phyloP scores from a whole-genome alignment of 1,284 basidiomycete species.

The Cystobasidiaceae sp. region DNA sequence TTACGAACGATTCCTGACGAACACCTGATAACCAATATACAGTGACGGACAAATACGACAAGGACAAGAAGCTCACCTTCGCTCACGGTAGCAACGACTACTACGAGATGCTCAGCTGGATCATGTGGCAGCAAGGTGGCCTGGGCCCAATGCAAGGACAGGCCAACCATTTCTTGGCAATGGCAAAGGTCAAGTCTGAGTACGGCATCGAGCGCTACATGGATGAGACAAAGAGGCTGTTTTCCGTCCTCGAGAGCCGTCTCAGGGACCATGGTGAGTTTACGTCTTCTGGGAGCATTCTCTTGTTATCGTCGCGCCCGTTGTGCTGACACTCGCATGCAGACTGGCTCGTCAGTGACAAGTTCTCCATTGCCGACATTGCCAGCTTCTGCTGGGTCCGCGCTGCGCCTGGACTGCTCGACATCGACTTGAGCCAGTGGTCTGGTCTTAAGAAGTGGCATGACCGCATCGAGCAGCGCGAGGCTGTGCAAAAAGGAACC shows the following conservation, averaged over 20 bases:
- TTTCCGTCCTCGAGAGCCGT: constrained; percentile 33
- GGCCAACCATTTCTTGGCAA: constrained; percentile 30
- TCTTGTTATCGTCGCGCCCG: background rate
- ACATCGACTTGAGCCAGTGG: constrained; percentile 18
- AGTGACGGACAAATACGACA: constrained; percentile 35
- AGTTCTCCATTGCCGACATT: constrained; percentile 33
- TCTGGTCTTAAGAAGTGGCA: constrained; percentile 35
- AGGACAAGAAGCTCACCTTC: constrained; percentile 26
- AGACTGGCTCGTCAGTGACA: constrained; percentile 29
- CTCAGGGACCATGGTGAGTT: constrained; percentile 21
- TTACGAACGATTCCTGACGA: background rate
- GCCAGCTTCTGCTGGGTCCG: constrained; percentile 27
- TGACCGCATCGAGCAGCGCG: constrained; percentile 34
- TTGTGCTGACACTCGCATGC: background rate
- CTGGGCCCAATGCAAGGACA: constrained; percentile 33
- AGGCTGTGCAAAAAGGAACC: constrained; percentile 34
- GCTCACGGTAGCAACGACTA: constrained; percentile 12
- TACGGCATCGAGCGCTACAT: constrained; percentile 34
- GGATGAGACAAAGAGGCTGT: constrained; percentile 37
- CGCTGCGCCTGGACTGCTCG: constrained; percentile 11
- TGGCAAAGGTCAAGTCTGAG: constrained; percentile 33
- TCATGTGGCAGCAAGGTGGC: constrained; percentile 30
- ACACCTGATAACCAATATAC: constrained; percentile 7
- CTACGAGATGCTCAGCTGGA: constrained; percentile 30
- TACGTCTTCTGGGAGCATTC: background rate